These are phyloP conservation scores for Rhamnella rubrinervis DNA, from an alignment of 331 rosid genomes.

Conservation along the genomic window DNA sequence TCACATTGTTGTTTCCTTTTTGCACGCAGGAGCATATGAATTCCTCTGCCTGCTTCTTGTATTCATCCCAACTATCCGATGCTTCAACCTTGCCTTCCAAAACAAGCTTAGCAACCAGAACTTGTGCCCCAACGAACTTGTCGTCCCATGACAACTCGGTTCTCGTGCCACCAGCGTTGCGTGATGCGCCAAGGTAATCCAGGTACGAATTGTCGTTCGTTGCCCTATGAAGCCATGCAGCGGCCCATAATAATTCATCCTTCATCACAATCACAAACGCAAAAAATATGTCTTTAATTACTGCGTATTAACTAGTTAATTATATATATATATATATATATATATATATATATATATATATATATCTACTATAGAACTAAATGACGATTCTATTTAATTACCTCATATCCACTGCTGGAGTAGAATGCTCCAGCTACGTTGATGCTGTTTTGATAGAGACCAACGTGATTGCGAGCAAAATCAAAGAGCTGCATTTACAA, in stretches of 20 bases:
- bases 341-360: neutral
- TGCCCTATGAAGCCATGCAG: slow-evolving; percentile 68
- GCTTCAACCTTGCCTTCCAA: slow-evolving; percentile 34
- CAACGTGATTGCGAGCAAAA: slow-evolving; percentile 40
- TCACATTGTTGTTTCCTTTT: slow-evolving; percentile 26
- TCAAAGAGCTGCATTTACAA: slow-evolving; percentile 44
- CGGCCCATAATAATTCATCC: slow-evolving; percentile 72
- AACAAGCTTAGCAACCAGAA: slow-evolving; percentile 55
- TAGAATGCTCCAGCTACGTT: slow-evolving; percentile 28
- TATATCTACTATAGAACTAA: neutral
- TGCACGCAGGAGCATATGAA: slow-evolving; percentile 52
- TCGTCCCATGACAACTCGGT: slow-evolving; percentile 60
- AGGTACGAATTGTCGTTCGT: slow-evolving; percentile 26
- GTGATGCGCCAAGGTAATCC: slow-evolving; percentile 26
- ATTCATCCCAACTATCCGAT: slow-evolving; percentile 43
- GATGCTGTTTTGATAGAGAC: slow-evolving; percentile 44
- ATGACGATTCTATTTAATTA: neutral
- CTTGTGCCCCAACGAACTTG: slow-evolving; percentile 52
- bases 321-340: neutral
- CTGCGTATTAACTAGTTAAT: neutral
- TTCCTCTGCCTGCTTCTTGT: slow-evolving; percentile 45
- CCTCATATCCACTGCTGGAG: slow-evolving; percentile 63
- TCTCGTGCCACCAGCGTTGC: slow-evolving; percentile 34
- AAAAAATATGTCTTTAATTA: neutral
- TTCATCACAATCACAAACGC: neutral